Evolutionary conservation across 352 stramenopile genomes (phyloP).

Genomic region (Thalassiosira livingstoniorum): DNA sequence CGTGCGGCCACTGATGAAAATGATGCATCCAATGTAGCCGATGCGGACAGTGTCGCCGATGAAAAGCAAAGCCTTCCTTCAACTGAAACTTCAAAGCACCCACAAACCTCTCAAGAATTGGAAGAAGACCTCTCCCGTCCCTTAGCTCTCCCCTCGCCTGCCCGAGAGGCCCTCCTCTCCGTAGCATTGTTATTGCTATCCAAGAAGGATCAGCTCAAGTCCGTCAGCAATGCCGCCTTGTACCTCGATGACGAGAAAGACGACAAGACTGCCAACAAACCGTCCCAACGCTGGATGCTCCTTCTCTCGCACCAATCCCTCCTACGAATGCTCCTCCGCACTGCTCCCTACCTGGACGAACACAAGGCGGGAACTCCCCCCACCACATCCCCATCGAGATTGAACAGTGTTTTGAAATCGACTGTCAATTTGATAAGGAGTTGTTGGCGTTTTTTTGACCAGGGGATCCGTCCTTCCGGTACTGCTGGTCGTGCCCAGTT

Average conservation of each 20-base stretch:
- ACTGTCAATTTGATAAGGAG: slow-evolving; percentile 78
- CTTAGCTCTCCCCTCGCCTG: slow-evolving; percentile 77
- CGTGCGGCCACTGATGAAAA: background rate
- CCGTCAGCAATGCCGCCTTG: slow-evolving; percentile 76
- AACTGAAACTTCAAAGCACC: background rate
- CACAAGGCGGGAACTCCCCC: slow-evolving; percentile 64
- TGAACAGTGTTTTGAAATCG: slow-evolving; percentile 67
- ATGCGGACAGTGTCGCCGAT: background rate
- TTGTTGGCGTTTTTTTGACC: slow-evolving; percentile 80
- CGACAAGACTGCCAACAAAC: background rate
- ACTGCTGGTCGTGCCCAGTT: background rate
- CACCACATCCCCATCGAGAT: slow-evolving; percentile 59
- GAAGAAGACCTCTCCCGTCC: slow-evolving; percentile 61
- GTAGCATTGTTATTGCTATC: slow-evolving; percentile 69
- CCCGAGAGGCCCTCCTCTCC: slow-evolving; percentile 71
- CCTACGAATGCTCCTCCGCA: slow-evolving; percentile 78
- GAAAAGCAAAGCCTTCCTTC: background rate
- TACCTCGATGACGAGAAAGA: slow-evolving; percentile 45
- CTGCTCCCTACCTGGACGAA: slow-evolving; percentile 82
- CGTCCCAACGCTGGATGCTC: slow-evolving; percentile 36
- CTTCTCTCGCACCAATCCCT: slow-evolving; percentile 75
- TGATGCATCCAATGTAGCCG: background rate
- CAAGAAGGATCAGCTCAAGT: slow-evolving; percentile 73
- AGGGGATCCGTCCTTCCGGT: slow-evolving; percentile 48
- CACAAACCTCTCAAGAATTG: slow-evolving; percentile 29